phyloP scores from a whole-genome alignment of 2,329 filamentous ascomycete species.

The Curvularia spicifera region DNA sequence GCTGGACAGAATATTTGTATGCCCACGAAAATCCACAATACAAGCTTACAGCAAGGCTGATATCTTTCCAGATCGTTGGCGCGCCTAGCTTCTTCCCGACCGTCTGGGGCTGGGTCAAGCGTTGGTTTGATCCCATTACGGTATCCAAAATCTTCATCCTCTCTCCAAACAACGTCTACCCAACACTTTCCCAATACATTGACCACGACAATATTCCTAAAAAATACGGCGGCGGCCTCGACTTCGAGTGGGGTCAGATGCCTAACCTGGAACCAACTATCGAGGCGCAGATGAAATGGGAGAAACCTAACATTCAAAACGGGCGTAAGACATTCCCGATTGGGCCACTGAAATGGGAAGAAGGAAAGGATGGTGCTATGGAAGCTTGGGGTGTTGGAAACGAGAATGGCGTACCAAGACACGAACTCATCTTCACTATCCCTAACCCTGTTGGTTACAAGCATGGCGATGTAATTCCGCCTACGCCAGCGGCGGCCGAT shows the following conservation, averaged over 20 bases:
- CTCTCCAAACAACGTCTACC: conserved; percentile 71
- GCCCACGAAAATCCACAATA: conserved; percentile 25
- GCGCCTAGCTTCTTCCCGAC: conserved; percentile 91
- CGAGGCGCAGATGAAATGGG: conserved; percentile 52
- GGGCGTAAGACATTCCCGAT: conserved; percentile 53
- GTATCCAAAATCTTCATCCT: conserved; percentile 93
- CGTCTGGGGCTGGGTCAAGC: conserved; percentile 93
- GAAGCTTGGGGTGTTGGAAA: conserved; percentile 55
- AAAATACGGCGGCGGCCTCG: conserved; percentile 84
- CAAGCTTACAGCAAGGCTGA: conserved; percentile 11
- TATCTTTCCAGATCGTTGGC: conserved; percentile 71
- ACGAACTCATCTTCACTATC: conserved; percentile 50
- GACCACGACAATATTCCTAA: conserved; percentile 83
- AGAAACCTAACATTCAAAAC: conserved; percentile 37
- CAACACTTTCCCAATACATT: conserved; percentile 81
- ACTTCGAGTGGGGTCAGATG: conserved; percentile 79
- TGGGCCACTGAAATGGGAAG: conserved; percentile 57
- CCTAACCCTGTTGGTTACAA: conserved; percentile 39
- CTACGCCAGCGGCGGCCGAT: conserved; percentile 35
- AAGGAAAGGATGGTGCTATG: conserved; percentile 51
- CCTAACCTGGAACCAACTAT: conserved; percentile 70
- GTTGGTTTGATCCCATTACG: conserved; percentile 89
- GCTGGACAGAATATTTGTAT: conserved; percentile 76
- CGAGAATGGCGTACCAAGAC: conserved; percentile 51
- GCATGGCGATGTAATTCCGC: conserved; percentile 30